phyloP scores from a whole-genome alignment of 2,329 filamentous ascomycete genomes.

The Diaporthe velutina region DNA sequence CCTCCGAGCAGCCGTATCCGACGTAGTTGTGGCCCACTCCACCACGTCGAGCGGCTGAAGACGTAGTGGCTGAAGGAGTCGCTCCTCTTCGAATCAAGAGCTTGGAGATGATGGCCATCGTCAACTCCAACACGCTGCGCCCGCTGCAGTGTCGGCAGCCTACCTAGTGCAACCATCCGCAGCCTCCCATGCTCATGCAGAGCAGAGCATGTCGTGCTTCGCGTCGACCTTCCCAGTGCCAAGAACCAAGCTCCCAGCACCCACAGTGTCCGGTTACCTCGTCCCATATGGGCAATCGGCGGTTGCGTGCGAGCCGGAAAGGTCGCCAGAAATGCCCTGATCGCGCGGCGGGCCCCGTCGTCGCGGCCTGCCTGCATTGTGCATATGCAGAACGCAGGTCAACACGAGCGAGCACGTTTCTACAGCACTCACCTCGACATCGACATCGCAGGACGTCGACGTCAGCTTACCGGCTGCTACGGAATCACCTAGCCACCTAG shows the following conservation, averaged over 20 bases:
- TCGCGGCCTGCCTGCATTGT: constrained; percentile 12
- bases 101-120: background rate
- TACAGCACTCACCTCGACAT: background rate
- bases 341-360: background rate
- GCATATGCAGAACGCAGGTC: constrained; percentile 21
- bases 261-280: background rate
- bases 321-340: constrained; percentile 17
- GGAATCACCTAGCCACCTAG: constrained; percentile 5
- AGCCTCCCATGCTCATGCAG: constrained; percentile 9
- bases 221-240: constrained; percentile 18
- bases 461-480: constrained; percentile 24
- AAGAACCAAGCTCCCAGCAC: background rate
- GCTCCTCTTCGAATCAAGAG: background rate
- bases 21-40: background rate
- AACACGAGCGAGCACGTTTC: constrained; percentile 18
- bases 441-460: background rate
- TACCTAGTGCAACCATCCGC: constrained; percentile 21
- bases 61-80: background rate
- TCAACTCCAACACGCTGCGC: constrained; percentile 1
- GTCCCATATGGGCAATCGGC: constrained; percentile 2
- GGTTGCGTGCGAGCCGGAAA: constrained; percentile 1
- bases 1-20: background rate
- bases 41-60: constrained; percentile 11
- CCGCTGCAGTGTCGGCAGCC: constrained; percentile 10
- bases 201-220: constrained; percentile 18